Conservation (phyloP, 2,329 filamentous ascomycete species). For the Nemania diffusa region DNA sequence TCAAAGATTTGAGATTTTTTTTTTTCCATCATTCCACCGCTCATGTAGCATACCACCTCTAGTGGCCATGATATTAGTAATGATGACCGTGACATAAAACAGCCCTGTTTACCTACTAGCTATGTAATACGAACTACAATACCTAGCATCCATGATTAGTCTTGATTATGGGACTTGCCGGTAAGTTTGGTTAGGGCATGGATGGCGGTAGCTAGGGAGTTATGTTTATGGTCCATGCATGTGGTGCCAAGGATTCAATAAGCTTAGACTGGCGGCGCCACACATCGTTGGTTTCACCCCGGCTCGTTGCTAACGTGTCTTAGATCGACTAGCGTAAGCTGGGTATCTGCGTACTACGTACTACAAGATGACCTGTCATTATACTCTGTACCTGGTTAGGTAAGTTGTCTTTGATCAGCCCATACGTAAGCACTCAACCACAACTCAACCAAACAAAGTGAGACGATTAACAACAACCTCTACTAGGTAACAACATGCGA, state of each 20-base stretch:
- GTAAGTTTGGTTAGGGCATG: neutral
- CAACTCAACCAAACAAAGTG: neutral
- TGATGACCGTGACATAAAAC: neutral
- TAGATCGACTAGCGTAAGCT: too few species aligned
- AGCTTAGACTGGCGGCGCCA: neutral
- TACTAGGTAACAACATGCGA: neutral
- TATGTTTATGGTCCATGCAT: neutral
- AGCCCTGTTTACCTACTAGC: neutral
- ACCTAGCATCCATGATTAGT: too few species aligned
- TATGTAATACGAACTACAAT: neutral
- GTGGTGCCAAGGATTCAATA: neutral
- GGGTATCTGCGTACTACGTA: too few species aligned
- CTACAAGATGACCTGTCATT: neutral
- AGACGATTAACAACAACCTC: neutral
- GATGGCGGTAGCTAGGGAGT: neutral
- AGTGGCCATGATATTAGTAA: constrained; percentile 7
- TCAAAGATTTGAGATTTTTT: constrained; percentile 31
- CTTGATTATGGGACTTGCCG: neutral
- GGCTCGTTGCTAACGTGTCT: neutral
- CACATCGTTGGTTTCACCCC: neutral
- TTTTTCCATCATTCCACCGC: neutral
- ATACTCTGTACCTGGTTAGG: neutral
- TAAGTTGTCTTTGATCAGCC: neutral
- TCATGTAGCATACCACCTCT: neutral
- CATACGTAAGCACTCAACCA: neutral